Conservation (phyloP, 805 yeast genomes). For the Lipomyces starkeyi region DNA sequence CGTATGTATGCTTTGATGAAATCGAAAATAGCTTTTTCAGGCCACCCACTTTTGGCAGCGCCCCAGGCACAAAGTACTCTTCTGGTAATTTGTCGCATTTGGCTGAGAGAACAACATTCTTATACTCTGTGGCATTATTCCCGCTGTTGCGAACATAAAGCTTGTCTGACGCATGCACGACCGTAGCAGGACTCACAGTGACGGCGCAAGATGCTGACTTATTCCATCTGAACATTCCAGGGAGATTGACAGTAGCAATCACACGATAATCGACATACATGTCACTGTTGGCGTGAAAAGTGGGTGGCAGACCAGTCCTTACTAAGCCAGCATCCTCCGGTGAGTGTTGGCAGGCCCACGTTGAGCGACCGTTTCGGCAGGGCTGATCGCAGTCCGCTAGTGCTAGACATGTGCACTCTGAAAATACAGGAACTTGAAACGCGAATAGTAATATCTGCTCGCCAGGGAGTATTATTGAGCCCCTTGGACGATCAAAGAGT, state of each 20-base stretch:
- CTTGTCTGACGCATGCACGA: neutral
- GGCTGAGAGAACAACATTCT: constrained; percentile 3
- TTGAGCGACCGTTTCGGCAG: neutral
- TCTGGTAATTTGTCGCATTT: constrained; percentile 21
- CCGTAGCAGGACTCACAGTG: constrained; percentile 10
- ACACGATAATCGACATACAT: constrained; percentile 17
- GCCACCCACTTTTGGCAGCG: constrained; percentile 16
- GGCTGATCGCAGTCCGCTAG: neutral
- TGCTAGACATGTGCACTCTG: constrained; percentile 13
- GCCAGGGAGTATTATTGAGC: constrained; percentile 11
- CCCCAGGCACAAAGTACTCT: constrained; percentile 26
- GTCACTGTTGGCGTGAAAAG: constrained; percentile 5
- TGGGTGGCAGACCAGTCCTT: constrained; percentile 15
- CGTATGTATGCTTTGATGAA: constrained; percentile 15
- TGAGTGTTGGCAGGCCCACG: neutral
- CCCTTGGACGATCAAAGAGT: neutral
- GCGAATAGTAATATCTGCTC: constrained; percentile 4
- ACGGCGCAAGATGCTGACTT: constrained; percentile 3
- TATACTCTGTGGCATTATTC: neutral
- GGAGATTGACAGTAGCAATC: constrained; percentile 14
- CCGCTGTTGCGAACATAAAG: neutral
- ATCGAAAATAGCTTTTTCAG: constrained; percentile 18
- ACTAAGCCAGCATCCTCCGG: constrained; percentile 3
- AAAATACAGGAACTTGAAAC: constrained; percentile 18
- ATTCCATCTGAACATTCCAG: constrained; percentile 13